Conservation (phyloP, 2,329 filamentous ascomycete genomes). For the Xylogone sp. region DNA sequence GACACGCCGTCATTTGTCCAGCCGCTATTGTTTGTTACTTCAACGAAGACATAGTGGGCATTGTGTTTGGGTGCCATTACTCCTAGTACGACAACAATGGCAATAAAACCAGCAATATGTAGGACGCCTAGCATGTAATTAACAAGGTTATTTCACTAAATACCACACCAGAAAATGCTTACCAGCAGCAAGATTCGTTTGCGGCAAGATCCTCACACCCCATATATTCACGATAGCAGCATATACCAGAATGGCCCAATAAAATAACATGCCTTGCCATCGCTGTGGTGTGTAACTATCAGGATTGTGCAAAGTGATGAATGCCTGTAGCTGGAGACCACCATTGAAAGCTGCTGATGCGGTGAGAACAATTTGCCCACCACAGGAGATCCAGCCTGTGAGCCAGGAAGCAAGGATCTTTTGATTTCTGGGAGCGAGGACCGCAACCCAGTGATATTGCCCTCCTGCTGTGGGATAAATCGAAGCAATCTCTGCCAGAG, state of each 20-base stretch:
- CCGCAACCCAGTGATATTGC: constrained; percentile 58
- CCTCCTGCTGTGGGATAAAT: constrained; percentile 41
- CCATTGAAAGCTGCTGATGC: constrained; percentile 43
- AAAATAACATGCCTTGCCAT: constrained; percentile 44
- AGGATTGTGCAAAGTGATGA: constrained; percentile 38
- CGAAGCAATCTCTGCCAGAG: constrained; percentile 39
- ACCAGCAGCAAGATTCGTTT: constrained; percentile 31
- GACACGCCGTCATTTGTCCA: constrained; percentile 41
- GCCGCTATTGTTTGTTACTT: constrained; percentile 41
- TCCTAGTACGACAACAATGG: constrained; percentile 33
- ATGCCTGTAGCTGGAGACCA: constrained; percentile 38
- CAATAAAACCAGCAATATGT: constrained; percentile 34
- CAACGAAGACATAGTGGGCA: constrained; percentile 38
- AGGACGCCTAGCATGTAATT: constrained; percentile 7
- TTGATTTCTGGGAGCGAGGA: constrained; percentile 41
- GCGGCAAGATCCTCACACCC: constrained; percentile 34
- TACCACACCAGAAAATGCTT: constrained; percentile 10
- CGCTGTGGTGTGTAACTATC: constrained; percentile 35
- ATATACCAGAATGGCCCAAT: constrained; percentile 39
- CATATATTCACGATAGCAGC: constrained; percentile 37
- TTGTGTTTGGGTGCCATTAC: constrained; percentile 40
- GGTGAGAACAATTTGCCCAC: constrained; percentile 42
- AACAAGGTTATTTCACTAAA: background rate
- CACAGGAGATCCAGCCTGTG: constrained; percentile 42
- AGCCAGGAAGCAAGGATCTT: constrained; percentile 35